phyloP scores from a whole-genome alignment of 164 flowering plant species.

The Magnolia kwangsiensis region DNA sequence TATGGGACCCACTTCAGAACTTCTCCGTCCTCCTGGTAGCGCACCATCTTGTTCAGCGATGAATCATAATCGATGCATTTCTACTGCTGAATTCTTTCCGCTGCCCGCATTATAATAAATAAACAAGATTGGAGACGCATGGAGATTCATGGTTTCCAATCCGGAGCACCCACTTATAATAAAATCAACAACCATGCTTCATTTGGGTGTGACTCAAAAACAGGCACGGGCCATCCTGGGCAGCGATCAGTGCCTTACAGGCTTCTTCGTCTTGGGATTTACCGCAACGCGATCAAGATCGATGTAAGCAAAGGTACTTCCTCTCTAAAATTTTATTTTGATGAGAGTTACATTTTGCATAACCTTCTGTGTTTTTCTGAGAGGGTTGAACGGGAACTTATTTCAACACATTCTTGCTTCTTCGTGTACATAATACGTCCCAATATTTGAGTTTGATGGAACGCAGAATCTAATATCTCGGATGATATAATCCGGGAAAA shows the following conservation, averaged over 20 bases:
- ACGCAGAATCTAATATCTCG: background rate
- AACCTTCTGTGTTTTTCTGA: slow-evolving; percentile 1
- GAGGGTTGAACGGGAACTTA: slow-evolving; percentile 3
- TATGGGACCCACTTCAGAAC: background rate
- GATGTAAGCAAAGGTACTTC: slow-evolving; percentile 1
- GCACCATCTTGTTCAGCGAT: background rate
- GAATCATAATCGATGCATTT: background rate
- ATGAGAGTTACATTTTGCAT: background rate
- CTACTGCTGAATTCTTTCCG: background rate
- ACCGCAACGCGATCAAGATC: background rate
- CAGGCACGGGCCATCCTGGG: background rate
- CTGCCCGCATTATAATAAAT: background rate
- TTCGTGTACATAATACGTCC: slow-evolving; percentile 1
- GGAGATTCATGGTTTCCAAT: background rate
- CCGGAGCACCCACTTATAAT: background rate
- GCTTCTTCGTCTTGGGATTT: background rate
- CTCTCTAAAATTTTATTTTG: background rate
- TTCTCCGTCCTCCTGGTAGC: background rate
- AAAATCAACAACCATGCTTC: background rate
- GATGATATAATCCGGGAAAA: background rate
- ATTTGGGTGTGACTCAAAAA: background rate
- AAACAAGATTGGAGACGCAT: background rate
- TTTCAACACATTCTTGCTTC: background rate
- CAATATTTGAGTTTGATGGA: background rate
- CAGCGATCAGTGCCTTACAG: background rate